phyloP scores from a whole-genome alignment of 1,139 yeast species.

The Suhomyces wounanorum region DNA sequence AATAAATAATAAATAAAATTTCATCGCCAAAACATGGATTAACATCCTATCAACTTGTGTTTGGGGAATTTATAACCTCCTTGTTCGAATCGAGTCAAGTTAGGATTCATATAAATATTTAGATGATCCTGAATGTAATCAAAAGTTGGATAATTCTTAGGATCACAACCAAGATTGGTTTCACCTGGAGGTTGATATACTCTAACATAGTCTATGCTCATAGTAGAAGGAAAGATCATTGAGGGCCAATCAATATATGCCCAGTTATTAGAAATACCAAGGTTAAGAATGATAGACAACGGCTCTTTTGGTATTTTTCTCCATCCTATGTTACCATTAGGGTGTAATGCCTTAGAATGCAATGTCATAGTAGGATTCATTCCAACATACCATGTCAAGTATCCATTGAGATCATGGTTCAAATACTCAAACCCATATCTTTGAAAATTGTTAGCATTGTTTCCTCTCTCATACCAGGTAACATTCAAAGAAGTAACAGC shows the following conservation, averaged over 20 bases:
- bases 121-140: constrained; percentile 27
- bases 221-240: constrained; percentile 27
- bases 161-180: constrained; percentile 29
- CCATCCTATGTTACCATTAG: constrained; percentile 32
- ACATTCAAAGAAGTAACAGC: constrained; percentile 27
- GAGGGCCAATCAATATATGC: constrained; percentile 34
- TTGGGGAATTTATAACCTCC: constrained; percentile 31
- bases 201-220: constrained; percentile 30
- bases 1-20: no score
- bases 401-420: constrained; percentile 26
- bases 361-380: constrained; percentile 26
- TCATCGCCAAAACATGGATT: background rate
- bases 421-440: constrained; percentile 29
- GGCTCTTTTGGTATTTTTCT: constrained; percentile 32
- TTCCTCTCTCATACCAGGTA: constrained; percentile 30
- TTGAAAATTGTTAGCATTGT: constrained; percentile 23
- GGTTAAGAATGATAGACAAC: constrained; percentile 29
- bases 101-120: constrained; percentile 25
- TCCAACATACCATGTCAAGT: constrained; percentile 33
- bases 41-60: constrained; percentile 17
- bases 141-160: constrained; percentile 27
- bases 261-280: constrained; percentile 34
- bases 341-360: constrained; percentile 26
- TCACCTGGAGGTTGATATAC: constrained; percentile 28
- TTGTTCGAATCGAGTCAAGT: constrained; percentile 25